Evolutionary conservation across 371 early-diverging fungal genomes (phyloP).

Genomic region (Rhizopus sp.): DNA sequence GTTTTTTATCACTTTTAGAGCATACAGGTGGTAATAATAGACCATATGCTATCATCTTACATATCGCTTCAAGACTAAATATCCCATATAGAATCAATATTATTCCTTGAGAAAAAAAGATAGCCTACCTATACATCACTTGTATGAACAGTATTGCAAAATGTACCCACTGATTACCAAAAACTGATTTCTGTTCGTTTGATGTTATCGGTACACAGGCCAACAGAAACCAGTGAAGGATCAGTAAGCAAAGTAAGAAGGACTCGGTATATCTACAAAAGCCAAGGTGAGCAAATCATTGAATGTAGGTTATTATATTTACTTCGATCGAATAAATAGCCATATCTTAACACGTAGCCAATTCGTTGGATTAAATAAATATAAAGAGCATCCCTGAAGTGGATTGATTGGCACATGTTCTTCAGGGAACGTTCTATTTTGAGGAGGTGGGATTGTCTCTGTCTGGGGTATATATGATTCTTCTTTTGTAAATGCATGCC

Average conservation of each 20-base stretch:
- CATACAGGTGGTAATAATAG: constrained; percentile 35
- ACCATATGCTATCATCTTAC: constrained; percentile 53
- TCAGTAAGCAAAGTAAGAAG: constrained; percentile 45
- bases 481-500: constrained; percentile 3
- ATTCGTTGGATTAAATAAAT: constrained; percentile 29
- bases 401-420: constrained; percentile 11
- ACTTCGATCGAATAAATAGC: constrained; percentile 47
- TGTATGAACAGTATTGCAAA: constrained; percentile 52
- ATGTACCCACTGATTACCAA: constrained; percentile 57
- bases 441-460: background rate
- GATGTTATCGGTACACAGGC: constrained; percentile 50
- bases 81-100: background rate
- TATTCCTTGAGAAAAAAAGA: constrained; percentile 2
- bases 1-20: background rate
- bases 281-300: background rate
- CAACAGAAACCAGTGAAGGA: constrained; percentile 58
- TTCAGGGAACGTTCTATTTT: constrained; percentile 4
- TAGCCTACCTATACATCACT: constrained; percentile 48
- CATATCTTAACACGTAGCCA: constrained; percentile 32
- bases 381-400: constrained; percentile 32
- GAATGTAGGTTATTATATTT: background rate
- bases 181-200: constrained; percentile 43
- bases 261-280: constrained; percentile 43
- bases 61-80: constrained; percentile 28
- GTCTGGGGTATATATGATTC: background rate